Conservation (phyloP, 768 basidiomycete species). For the Suillus subalutaceus region DNA sequence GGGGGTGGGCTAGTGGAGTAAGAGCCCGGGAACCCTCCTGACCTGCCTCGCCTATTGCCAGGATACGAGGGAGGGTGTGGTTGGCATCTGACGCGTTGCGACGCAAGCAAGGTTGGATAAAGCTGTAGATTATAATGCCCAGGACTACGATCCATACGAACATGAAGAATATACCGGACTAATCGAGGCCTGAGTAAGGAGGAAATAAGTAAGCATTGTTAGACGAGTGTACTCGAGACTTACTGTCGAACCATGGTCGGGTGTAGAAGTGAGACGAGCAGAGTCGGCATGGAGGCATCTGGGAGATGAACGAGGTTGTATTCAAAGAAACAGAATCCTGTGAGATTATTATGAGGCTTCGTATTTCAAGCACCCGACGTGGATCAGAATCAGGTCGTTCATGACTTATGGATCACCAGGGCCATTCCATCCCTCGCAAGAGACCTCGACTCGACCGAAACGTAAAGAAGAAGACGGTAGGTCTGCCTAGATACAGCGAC, state of each 20-base stretch:
- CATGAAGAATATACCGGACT: slow-evolving; percentile 53
- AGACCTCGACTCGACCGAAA: slow-evolving; percentile 84
- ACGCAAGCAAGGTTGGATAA: slow-evolving; percentile 58
- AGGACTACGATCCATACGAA: slow-evolving; percentile 59
- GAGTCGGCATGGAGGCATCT: slow-evolving; percentile 25
- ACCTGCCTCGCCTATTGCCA: slow-evolving; percentile 25
- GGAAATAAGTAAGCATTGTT: slow-evolving; percentile 8
- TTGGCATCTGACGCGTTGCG: slow-evolving; percentile 33
- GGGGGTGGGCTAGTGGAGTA: slow-evolving; percentile 52
- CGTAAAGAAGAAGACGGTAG: slow-evolving; percentile 73
- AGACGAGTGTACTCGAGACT: slow-evolving; percentile 7
- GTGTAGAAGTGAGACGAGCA: slow-evolving; percentile 17
- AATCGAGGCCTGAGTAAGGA: slow-evolving; percentile 45
- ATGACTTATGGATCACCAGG: slow-evolving; percentile 85
- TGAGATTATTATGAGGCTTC: slow-evolving; percentile 5
- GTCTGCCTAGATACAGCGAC: slow-evolving; percentile 56
- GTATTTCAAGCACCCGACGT: neutral
- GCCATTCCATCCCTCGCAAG: slow-evolving; percentile 88
- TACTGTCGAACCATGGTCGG: slow-evolving; percentile 26
- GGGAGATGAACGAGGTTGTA: slow-evolving; percentile 81
- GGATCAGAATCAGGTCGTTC: slow-evolving; percentile 57
- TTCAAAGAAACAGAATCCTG: slow-evolving; percentile 86
- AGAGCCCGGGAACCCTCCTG: slow-evolving; percentile 55
- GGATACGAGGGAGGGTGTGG: slow-evolving; percentile 36
- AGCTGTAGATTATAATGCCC: slow-evolving; percentile 55